Base-by-base conservation (phyloP, 2,329 filamentous ascomycete species). In the Celoporthe dispersa region DNA sequence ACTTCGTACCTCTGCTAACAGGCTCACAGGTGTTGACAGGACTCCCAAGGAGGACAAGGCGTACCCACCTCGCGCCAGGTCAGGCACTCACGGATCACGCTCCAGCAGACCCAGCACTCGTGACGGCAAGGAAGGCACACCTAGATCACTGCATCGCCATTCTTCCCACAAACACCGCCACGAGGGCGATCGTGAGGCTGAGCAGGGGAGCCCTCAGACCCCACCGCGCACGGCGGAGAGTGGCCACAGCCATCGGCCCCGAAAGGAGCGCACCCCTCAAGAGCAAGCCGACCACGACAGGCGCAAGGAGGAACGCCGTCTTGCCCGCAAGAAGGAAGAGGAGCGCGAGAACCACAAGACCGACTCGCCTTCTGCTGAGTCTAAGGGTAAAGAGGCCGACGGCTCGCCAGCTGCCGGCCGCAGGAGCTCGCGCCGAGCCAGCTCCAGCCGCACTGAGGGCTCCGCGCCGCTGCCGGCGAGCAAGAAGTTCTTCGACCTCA, bases 1-100 rank as follows among this genome's bases (percentile, higher is more conserved):
- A 68, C 78, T 83, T 80, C 77, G 79, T 76, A 78, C 81, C 79
- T 81, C 84, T 84, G 81, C 86, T 88, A 84, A 88, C 85, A 81
- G 84, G 77, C 84, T 81, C 79, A 80, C 81, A 88, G 85, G 86
- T 80, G 84, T 85, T 74, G 84, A 79, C 76, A 68, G 39, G 59
- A 78, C 76, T 75, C 76, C 75, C 72, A 78, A 78, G 69, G 78
- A 79, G 73, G 80, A 83, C 71, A 79, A 76, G 75, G 68, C 74
- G 70, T 64, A 64, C 22, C 59, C 66, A 16, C 68, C 74, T 72
- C 73, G 76, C 76, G 48, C 72, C 74, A 12, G 75, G 76, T 73
- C 73, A 75, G 66, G 69, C 71, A 81, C 81, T 71, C 70, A 72
- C 33, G 69, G 65, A 16, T 71, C 71, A 22, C 71, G 71, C 28